Conservation (phyloP, 148 eudicot genomes). For the Rhododendron griersonianum region DNA sequence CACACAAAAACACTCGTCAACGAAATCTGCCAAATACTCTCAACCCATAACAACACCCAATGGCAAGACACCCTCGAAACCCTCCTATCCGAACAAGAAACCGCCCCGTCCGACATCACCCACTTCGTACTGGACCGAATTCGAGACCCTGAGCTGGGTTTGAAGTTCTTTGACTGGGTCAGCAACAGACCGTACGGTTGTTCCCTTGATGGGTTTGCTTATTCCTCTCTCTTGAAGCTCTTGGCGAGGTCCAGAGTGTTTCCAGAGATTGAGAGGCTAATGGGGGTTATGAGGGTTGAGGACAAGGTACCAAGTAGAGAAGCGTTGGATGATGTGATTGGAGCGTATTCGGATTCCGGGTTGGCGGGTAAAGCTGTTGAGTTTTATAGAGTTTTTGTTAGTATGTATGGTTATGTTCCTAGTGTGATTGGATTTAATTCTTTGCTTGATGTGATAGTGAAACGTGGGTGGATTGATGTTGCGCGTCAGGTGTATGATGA, state of each 20-base stretch:
- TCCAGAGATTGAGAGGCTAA: constrained; percentile 51
- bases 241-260: constrained; percentile 54
- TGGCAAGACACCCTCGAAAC: constrained; percentile 65
- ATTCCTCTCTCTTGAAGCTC: constrained; percentile 78
- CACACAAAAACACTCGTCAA: constrained; percentile 36
- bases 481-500: constrained; percentile 56
- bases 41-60: constrained; percentile 32
- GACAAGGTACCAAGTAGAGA: constrained; percentile 48
- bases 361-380: constrained; percentile 62
- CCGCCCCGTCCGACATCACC: constrained; percentile 71
- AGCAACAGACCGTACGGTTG: constrained; percentile 34
- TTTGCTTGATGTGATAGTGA: constrained; percentile 56
- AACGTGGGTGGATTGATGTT: constrained; percentile 31
- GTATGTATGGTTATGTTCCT: constrained; percentile 33
- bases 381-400: constrained; percentile 32
- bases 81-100: constrained; percentile 43
- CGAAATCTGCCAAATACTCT: constrained; percentile 50
- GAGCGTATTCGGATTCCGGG: constrained; percentile 55
- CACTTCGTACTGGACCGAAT: constrained; percentile 70
- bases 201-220: constrained; percentile 63
- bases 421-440: constrained; percentile 63
- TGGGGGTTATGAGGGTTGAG: constrained; percentile 38
- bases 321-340: constrained; percentile 51
- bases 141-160: constrained; percentile 51
- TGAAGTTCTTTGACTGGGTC: constrained; percentile 72